phyloP scores from a whole-genome alignment of 225 moss, liverwort and hornwort species.

The Ulota crispa region DNA sequence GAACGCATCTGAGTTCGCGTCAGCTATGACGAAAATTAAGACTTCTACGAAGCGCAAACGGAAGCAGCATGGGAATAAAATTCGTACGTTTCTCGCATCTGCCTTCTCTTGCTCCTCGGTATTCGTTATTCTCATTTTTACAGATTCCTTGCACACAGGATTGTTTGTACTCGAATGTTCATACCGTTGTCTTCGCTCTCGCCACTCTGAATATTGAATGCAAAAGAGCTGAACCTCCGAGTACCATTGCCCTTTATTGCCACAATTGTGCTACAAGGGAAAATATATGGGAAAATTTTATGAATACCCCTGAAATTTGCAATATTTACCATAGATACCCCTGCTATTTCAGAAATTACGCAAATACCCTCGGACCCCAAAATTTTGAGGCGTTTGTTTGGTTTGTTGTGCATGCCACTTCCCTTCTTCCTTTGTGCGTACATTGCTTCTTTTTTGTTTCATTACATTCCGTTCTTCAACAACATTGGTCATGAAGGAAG shows the following conservation, averaged over 20 bases:
- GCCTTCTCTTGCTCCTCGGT: not conserved
- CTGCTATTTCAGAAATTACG: no score
- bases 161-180: not conserved
- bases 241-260: not conserved
- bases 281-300: not conserved
- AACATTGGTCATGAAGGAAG: no score
- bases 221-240: not conserved
- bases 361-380: no score
- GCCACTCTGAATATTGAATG: not conserved
- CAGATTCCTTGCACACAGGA: no score
- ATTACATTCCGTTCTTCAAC: no score
- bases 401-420: no score
- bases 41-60: not conserved
- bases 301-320: no score
- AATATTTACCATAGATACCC: no score
- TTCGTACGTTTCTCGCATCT: slow-evolving; percentile 14
- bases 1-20: not conserved
- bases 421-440: no score
- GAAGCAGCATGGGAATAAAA: not conserved
- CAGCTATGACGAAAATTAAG: slow-evolving; percentile 27
- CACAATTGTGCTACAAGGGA: not conserved
- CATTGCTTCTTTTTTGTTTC: no score
- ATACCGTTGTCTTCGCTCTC: not conserved
- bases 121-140: not conserved
- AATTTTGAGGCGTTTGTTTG: no score